Evolutionary conservation across 176 grass and related monocot species (phyloP), one percentile per base, ranked within the genome.

Genomic region (Paspalum notatum): DNA sequence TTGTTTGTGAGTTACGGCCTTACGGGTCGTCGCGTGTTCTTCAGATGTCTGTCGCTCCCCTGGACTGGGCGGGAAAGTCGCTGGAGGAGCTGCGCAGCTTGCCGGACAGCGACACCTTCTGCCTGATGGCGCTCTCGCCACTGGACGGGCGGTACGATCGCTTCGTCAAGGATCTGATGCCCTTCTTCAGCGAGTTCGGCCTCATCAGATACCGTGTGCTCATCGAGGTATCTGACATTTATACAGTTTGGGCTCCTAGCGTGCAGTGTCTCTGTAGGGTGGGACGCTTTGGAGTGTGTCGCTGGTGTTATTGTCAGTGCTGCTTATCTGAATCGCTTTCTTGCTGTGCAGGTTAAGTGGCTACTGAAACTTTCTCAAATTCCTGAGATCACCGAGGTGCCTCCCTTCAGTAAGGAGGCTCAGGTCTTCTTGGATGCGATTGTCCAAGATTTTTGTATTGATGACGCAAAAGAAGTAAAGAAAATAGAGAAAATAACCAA

Each of bases 121-220:
- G 76, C 74, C 38, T 89, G 85, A 90, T 95, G 88, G 80, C 82
- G 39, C 66, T 95, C 7, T 95, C 96, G n/a, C 96, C 96, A 6
- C 90, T 99, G 73, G 92, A 99, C 27, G 96, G 96, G 40, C 90
- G 96, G 46, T 99, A 99, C 58, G 42, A 76, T 25, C 79, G 66
- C 6, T 84, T 59, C 16, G 65, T 80, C 2, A 91, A 80, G 78
- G 89, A 95, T 43, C 80, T 99, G 57, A 70, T 75, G 16, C 90
- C 88, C 37, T 91, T 95, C 82, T 99, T 99, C 86, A 95, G 92
- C 27, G 92, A 99, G 82, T 99, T 91, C 85, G 92, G 96, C 68
- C 80, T 99, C n/a, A 95, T 99, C 70, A 85, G 85, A 82, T 90
- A 95, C 72, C 80, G 96, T 7, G 82, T 99, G 56, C 71, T 95